A percentile compares a stretch with the other conserved stretches of the same genome.
Evolutionary conservation across 2,329 filamentous ascomycete genomes (phyloP).

Genomic region (Canariomyces notabilis): DNA sequence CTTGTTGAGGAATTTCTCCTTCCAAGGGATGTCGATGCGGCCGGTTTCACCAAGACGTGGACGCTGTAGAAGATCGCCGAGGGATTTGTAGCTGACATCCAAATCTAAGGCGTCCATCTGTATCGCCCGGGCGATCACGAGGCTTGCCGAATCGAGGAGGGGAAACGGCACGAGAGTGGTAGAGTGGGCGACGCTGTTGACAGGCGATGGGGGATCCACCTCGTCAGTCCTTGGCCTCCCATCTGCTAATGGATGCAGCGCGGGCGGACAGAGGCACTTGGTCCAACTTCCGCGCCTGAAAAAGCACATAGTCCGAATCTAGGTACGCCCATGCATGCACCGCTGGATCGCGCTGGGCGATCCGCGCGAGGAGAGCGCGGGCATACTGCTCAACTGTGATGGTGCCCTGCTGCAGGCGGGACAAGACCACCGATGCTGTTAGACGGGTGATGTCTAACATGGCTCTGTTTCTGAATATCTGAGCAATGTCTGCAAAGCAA

Average conservation of each 20-base stretch:
- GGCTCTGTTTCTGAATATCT: no score
- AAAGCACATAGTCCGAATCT: no score
- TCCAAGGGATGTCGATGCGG: slow-evolving; percentile 12
- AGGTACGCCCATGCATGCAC: no score
- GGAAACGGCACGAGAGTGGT: slow-evolving; percentile 10
- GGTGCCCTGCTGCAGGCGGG: no score
- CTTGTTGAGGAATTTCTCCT: slow-evolving; percentile 12
- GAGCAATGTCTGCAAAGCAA: no score
- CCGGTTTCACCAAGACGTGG: slow-evolving; percentile 6
- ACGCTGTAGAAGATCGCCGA: slow-evolving; percentile 4
- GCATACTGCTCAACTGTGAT: no score
- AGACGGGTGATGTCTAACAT: no score
- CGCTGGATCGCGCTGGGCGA: no score
- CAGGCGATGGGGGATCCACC: slow-evolving; percentile 8
- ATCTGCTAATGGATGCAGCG: slow-evolving; percentile 7
- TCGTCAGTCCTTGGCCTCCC: slow-evolving; percentile 8
- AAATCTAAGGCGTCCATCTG: slow-evolving; percentile 11
- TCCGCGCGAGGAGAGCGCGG: no score
- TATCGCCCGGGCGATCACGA: slow-evolving; percentile 9
- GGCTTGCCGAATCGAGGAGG: slow-evolving; percentile 9
- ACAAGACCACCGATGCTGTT: no score
- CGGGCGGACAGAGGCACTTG: no score
- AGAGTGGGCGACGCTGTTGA: slow-evolving; percentile 11
- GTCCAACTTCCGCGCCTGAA: no score
- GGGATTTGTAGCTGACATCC: slow-evolving; percentile 4